phyloP scores from a whole-genome alignment of 176 grass and related monocot species.

The Rhynchospora pubera region DNA sequence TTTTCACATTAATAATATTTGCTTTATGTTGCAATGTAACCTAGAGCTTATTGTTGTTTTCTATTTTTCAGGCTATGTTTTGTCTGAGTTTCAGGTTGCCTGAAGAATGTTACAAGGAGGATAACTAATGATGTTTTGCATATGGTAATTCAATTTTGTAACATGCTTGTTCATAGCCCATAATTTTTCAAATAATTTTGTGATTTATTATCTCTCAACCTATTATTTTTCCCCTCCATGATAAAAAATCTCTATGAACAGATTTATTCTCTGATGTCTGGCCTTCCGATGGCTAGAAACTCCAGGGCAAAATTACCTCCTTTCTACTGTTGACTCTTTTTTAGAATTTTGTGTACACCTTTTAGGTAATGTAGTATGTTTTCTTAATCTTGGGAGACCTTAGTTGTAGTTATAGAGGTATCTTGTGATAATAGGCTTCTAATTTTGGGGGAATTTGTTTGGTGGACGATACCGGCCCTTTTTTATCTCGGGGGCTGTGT shows the following conservation, averaged over 20 bases:
- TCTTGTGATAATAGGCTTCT: not conserved
- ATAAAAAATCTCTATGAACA: not conserved
- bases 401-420: not conserved
- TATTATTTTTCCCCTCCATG: not conserved
- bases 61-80: constrained; percentile 70
- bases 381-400: not conserved
- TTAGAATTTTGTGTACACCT: not conserved
- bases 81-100: constrained; percentile 88
- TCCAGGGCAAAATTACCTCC: not conserved
- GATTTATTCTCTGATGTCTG: not conserved
- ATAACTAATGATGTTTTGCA: not conserved
- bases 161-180: not conserved
- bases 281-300: not conserved
- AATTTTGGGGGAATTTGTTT: not conserved
- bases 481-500: not conserved
- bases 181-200: not conserved
- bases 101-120: constrained; percentile 24
- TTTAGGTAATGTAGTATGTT: not conserved
- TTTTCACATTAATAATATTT: not conserved
- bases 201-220: not conserved
- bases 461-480: not conserved
- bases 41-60: constrained; percentile 7
- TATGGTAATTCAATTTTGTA: constrained; percentile 15
- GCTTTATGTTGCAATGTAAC: not conserved
- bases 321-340: not conserved